Evolutionary conservation across 306 rosid genomes (phyloP), one percentile per base, ranked within the genome.

Genomic region (Pueraria montana): DNA sequence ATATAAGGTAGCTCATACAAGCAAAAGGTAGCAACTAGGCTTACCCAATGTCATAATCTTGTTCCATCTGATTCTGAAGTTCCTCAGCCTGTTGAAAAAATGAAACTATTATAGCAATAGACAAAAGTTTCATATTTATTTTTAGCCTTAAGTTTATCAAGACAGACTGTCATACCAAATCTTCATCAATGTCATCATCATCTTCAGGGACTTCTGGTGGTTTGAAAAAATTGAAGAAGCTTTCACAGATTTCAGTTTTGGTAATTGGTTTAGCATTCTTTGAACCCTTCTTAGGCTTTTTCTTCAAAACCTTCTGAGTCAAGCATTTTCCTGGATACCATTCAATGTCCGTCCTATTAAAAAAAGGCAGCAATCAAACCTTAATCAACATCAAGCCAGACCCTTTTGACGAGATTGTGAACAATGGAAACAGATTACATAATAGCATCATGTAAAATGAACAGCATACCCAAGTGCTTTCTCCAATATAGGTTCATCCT

Each of bases 181-280:
- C 97, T 81, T 96, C 98, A 20, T 96, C 98, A 58, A 94, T 89
- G 70, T 94, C 98, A 26, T 94, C 98, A 8, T 94, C 99, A 0
- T 96, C 98, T 53, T 91, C 98, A 11, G 98, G 99, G 24, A 96
- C 94, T 81, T 92, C 89, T 0, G 99, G 99, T 17, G 99, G 99
- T 77, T 56, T 91, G 76, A 96, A 96, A 77, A 92, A 91, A 85
- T 96, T 96, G 77, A 96, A 96, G 89, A 96, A 96, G 63, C 99
- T 96, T 69, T 96, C 99, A 81, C 98, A 96, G 16, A 61, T 84
- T 86, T 94, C 99, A 72, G 98, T 96, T 85, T 90, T 96, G 7
- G 94, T 92, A 49, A 96, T 91, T 64, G 99, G 99, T 88, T 94
- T 96, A 18, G 92, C 89, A 89, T 90, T 89, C 80, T 94, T 96